These are phyloP conservation scores for Pythium sp. DNA, from an alignment of 352 stramenopile genomes.

Conservation along the genomic window DNA sequence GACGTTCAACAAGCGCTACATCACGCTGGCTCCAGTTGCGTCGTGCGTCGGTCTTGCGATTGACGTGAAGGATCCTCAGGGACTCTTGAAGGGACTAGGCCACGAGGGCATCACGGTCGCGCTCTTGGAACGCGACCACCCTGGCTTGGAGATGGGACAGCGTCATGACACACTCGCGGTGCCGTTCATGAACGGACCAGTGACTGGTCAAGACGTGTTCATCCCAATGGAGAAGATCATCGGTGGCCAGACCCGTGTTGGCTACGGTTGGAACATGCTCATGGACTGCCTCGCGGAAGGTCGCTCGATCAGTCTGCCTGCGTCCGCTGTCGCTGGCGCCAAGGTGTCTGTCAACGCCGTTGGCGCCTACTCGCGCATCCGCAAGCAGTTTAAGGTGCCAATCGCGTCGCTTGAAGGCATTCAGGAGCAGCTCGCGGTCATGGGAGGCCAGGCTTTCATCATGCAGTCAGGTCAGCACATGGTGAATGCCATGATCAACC, in stretches of 20 bases:
- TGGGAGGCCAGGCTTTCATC: conserved; percentile 93
- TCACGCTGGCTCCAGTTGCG: conserved; percentile 96
- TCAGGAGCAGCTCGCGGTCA: conserved; percentile 94
- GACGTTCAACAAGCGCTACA: conserved; percentile 99
- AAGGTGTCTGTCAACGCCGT: conserved; percentile 92
- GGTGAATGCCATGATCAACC: conserved; percentile 99
- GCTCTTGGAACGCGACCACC: conserved; percentile 94
- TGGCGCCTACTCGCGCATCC: conserved; percentile 94
- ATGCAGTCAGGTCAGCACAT: conserved; percentile 95
- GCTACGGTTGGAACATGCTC: conserved; percentile 99
- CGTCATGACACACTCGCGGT: conserved; percentile 95
- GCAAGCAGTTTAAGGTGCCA: conserved; percentile 98
- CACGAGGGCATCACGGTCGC: conserved; percentile 96
- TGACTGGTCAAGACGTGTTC: conserved; percentile 96
- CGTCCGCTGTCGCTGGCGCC: conserved; percentile 90
- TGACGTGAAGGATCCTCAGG: conserved; percentile 94
- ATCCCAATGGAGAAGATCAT: conserved; percentile 98
- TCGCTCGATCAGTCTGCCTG: conserved; percentile 95
- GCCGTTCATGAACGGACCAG: conserved; percentile 98
- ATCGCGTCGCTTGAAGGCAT: conserved; percentile 98
- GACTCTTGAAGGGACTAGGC: conserved; percentile 91
- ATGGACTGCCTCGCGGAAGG: conserved; percentile 98
- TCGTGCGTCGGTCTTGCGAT: conserved; percentile 97
- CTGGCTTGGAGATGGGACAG: conserved; percentile 93
- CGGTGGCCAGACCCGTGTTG: conserved; percentile 94